phyloP scores from a whole-genome alignment of 2,329 filamentous ascomycete genomes.

The Colletotrichum graminicola region DNA sequence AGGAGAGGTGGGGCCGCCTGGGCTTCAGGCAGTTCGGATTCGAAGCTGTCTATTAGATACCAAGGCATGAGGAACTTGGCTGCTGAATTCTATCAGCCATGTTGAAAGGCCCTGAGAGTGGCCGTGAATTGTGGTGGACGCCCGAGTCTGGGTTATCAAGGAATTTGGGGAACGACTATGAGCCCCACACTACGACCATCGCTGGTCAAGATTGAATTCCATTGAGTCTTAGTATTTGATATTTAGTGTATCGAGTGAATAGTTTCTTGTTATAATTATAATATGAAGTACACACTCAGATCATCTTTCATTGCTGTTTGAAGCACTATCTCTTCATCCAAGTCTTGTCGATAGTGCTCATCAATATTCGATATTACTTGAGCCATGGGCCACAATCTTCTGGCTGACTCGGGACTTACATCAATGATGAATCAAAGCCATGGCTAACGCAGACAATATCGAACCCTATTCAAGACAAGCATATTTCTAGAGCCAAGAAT shows the following conservation, averaged over 20 bases:
- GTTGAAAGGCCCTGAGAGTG: too few relatives aligned
- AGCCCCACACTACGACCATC: background rate
- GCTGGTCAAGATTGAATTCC: background rate
- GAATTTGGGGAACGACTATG: background rate
- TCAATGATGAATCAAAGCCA: background rate
- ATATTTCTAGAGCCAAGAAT: background rate
- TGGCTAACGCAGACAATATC: too few relatives aligned
- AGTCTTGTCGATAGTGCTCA: background rate
- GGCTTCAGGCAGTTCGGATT: conserved; percentile 14
- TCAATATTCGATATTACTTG: background rate
- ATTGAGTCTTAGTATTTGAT: background rate
- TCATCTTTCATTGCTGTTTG: background rate
- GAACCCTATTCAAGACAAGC: background rate
- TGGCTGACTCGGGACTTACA: background rate
- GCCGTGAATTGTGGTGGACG: background rate
- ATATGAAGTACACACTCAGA: background rate
- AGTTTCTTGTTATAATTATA: background rate
- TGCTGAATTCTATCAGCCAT: accelerated
- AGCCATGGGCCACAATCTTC: background rate
- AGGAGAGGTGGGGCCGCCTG: conserved; percentile 44
- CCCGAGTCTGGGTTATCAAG: too few relatives aligned
- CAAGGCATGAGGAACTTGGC: background rate
- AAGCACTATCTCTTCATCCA: background rate
- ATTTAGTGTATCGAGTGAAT: background rate
- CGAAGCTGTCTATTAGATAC: background rate